Base-by-base conservation (phyloP, 192 early-diverging fungal species). In the Rhizoclosmatium globosum region DNA sequence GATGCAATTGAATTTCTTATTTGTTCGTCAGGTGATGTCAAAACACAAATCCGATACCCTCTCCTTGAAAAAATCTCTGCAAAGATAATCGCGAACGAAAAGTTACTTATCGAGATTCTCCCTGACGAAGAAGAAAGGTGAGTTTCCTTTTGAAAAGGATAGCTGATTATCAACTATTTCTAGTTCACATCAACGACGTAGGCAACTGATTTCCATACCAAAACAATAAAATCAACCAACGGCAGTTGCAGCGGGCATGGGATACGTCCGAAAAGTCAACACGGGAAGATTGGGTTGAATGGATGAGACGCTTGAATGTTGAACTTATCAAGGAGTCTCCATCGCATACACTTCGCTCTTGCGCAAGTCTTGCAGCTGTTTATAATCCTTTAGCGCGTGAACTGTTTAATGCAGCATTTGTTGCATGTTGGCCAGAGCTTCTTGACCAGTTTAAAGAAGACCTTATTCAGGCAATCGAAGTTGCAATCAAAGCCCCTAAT, bases 361-460 rank as follows among this genome's bases (percentile, higher is more conserved):
- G 95, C 77, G 86, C 91, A 3, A 79, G 79, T 45, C 85, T 97
- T 76, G 94, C 94, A 1, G 82, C 85, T 46, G 87, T 86, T n/a
- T 92, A 94, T 73, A 69, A 62, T 21, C 89, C 90, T 9, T 84
- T 96, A 13, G 87, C 94, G 15, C 77, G 88, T 43, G 92, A 94
- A 77, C 83, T 97, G 17, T 97, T 97, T 77, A 96, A 97, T 81
- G 93, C 93, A 1, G 95, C 89, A 4, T 97, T 97, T 87, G 90
- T 96, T 15, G 93, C 94, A 15, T 96, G 95, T 79, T 97, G 94
- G 95, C 82, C 86, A 39, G 94, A 94, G 69, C 85, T 95, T 7
- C 83, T 91, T 59, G 94, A 94, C 53, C 88, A 92, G 60, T 92
- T 92, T 73, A 88, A 93, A 80, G 93, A 93, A 47, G 94, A 94